Conservation (phyloP, 306 rosid species). For the Citrullus colocynthis region DNA sequence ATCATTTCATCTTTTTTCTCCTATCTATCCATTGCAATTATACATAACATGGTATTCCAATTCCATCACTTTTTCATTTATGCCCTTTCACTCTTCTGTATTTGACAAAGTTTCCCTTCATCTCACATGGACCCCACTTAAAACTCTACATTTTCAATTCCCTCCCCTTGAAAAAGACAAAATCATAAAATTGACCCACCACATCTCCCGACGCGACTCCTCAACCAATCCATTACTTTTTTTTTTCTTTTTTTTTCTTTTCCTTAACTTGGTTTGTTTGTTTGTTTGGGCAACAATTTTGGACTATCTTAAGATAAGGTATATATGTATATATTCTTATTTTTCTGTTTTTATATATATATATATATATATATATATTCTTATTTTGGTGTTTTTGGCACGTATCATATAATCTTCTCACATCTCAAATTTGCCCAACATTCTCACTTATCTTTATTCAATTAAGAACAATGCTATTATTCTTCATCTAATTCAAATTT, state of each 20-base stretch:
- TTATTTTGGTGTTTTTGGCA: background rate
- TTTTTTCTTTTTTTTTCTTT: background rate
- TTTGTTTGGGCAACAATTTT: background rate
- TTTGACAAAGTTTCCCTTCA: background rate
- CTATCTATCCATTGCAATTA: background rate
- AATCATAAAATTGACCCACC: background rate
- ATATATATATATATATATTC: background rate
- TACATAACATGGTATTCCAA: background rate
- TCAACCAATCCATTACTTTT: background rate
- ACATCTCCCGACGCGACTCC: background rate
- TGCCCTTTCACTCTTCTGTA: background rate
- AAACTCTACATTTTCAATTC: background rate
- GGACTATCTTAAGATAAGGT: background rate
- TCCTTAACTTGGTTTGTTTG: background rate
- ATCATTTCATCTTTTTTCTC: background rate
- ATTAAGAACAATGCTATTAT: background rate
- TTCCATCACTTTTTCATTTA: background rate
- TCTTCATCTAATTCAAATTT: background rate
- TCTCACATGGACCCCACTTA: background rate
- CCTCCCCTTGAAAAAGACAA: background rate
- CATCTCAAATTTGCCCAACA: background rate
- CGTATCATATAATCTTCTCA: background rate
- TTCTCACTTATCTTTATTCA: background rate
- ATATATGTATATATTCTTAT: background rate
- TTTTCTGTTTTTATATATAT: background rate